Evolutionary conservation across 2,329 filamentous ascomycete genomes (phyloP).

Genomic region (Emydomyces testavorans): DNA sequence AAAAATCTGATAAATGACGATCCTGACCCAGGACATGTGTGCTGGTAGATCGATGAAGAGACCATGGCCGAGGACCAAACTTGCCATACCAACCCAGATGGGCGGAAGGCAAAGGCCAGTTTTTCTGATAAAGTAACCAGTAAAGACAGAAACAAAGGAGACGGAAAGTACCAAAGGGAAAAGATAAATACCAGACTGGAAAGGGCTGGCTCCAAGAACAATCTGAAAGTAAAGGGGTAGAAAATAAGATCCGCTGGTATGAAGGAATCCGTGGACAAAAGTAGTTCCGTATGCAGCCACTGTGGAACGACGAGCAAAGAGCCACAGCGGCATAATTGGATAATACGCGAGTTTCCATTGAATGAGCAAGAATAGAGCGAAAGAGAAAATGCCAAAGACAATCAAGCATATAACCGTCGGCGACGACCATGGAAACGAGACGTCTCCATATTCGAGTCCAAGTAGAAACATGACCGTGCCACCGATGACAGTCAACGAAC

Average conservation of each 20-base stretch:
- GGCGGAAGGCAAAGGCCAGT: slow-evolving; percentile 53
- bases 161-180: slow-evolving; percentile 56
- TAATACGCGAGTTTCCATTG: slow-evolving; percentile 59
- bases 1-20: slow-evolving; percentile 47
- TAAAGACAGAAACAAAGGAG: slow-evolving; percentile 41
- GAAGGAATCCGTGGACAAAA: slow-evolving; percentile 64
- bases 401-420: slow-evolving; percentile 65
- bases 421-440: slow-evolving; percentile 62
- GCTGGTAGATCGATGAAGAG: slow-evolving; percentile 48
- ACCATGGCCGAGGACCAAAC: slow-evolving; percentile 48
- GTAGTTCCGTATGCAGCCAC: slow-evolving; percentile 53
- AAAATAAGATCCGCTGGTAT: slow-evolving; percentile 69
- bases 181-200: slow-evolving; percentile 62
- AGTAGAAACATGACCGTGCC: slow-evolving; percentile 78
- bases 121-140: slow-evolving; percentile 60
- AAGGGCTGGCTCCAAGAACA: slow-evolving; percentile 54
- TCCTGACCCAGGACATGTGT: slow-evolving; percentile 42
- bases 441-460: slow-evolving; percentile 73
- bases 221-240: slow-evolving; percentile 77
- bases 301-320: slow-evolving; percentile 59
- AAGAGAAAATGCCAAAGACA: slow-evolving; percentile 55
- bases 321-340: slow-evolving; percentile 61
- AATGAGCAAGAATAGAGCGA: slow-evolving; percentile 56
- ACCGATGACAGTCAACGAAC: slow-evolving; percentile 46
- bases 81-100: slow-evolving; percentile 35